Evolutionary conservation across 163 green algal genomes (phyloP), one percentile per base, ranked within the genome.

Genomic region (Prototheca cutis): DNA sequence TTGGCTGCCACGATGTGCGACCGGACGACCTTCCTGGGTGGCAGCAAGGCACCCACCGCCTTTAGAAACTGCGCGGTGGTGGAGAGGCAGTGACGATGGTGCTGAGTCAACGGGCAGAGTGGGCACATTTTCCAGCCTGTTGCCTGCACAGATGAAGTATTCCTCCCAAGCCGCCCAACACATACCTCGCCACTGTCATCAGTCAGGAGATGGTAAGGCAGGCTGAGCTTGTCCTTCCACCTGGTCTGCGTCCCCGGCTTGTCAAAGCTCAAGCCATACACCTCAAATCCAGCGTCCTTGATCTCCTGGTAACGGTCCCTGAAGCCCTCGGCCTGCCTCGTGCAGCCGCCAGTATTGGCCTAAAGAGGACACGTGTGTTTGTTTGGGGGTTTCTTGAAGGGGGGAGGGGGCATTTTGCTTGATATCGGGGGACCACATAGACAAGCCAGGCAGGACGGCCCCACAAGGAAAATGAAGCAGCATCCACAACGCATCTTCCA

Each of bases 321-420:
- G 42, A 86, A 80, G 28, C 80, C 80, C 45, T 63, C 73, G 3
- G 80, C 81, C 65, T 88, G 81, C 54, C 74, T 87, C 4, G 81
- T 87, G 67, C 81, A 88, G 24, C 79, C 77, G 48, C 58, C 58
- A 4, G 76, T 84, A 68, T 83, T 84, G 28, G 77, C 78, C 40
- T 75, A 75, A n/a, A n/a, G n/a, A n/a, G n/a, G 36, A 45, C 36
- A 45, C 36, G 36, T 21, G 36, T 13, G 8, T 13, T 45, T 45
- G 36, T 8, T 21, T 13, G 36, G 36, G 10, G 8, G 36, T 13
- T 21, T 13, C 36, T 45, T 45, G 8, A 45, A 45, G 36, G n/a
- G n/a, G n/a, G n/a, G n/a, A n/a, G n/a, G n/a, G n/a, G n/a, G n/a
- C n/a, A n/a, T n/a, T n/a, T n/a, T n/a, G n/a, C n/a, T n/a, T n/a